Conservation (phyloP, 2,329 filamentous ascomycete genomes). For the Phoma sp. region DNA sequence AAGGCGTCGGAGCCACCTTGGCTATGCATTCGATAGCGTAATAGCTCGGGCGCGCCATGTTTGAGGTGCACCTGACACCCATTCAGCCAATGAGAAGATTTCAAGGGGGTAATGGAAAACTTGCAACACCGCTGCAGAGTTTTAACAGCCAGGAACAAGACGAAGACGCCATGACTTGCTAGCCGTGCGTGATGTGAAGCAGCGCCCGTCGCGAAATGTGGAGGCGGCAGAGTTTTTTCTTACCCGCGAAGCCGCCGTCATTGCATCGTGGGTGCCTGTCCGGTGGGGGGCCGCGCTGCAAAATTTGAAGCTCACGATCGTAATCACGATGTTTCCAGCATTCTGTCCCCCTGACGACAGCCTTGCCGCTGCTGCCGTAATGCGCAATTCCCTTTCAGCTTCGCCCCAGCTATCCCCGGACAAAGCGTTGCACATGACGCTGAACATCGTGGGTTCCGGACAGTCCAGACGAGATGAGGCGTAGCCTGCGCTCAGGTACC, state of each 20-base stretch:
- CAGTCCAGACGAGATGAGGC: constrained; percentile 23
- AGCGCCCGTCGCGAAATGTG: constrained; percentile 25
- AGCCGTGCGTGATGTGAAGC: constrained; percentile 22
- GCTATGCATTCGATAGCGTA: constrained; percentile 40
- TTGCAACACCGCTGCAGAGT: constrained; percentile 31
- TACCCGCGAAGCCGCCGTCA: constrained; percentile 16
- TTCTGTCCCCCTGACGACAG: constrained; percentile 12
- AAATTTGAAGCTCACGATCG: constrained; percentile 10
- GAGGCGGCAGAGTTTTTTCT: constrained; percentile 32
- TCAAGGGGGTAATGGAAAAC: constrained; percentile 38
- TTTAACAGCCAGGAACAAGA: constrained; percentile 18
- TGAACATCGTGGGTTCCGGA: constrained; percentile 40
- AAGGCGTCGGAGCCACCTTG: constrained; percentile 25
- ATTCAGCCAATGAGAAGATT: constrained; percentile 21
- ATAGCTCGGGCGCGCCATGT: constrained; percentile 31
- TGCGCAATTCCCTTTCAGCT: constrained; percentile 12
- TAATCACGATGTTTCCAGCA: constrained; percentile 12
- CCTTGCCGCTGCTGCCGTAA: constrained; percentile 1
- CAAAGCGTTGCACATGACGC: constrained; percentile 38
- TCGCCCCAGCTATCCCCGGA: constrained; percentile 5
- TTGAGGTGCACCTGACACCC: constrained; percentile 32
- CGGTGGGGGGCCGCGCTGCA: constrained; percentile 8
- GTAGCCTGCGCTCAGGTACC: constrained; percentile 18
- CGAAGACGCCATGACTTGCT: constrained; percentile 29
- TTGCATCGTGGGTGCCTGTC: constrained; percentile 17